Percentiles rank a stretch among this genome's conserved stretches.
These are phyloP conservation scores for Diplosphaera chodatii DNA, from an alignment of 139 green algal species.

Conservation along the genomic window DNA sequence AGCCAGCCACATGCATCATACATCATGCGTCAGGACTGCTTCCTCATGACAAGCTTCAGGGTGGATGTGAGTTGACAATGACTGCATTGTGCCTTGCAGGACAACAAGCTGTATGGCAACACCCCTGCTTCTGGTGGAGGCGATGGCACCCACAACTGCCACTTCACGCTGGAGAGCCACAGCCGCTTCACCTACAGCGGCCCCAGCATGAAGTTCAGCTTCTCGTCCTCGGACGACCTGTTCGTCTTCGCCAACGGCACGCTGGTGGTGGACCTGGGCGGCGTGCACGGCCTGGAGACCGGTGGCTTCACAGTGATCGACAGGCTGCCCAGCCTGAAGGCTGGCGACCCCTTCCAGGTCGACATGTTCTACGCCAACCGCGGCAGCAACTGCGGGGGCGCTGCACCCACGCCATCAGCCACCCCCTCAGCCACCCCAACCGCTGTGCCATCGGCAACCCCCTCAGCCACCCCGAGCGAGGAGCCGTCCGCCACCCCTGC, in stretches of 20 bases:
- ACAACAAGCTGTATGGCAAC: not conserved
- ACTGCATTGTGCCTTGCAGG: too few relatives aligned
- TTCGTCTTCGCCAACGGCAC: not conserved
- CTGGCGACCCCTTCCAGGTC: not conserved
- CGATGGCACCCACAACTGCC: not conserved
- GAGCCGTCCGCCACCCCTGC: too few relatives aligned
- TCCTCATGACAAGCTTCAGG: too few relatives aligned
- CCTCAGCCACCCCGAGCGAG: too few relatives aligned
- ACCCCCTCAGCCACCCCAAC: too few relatives aligned
- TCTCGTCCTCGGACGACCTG: not conserved
- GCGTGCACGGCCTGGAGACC: not conserved
- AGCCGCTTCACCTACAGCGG: not conserved
- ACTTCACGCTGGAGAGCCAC: slow-evolving; percentile 1
- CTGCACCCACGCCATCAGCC: too few relatives aligned
- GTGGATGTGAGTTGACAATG: too few relatives aligned
- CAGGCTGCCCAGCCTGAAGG: not conserved
- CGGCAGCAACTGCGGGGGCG: too few relatives aligned
- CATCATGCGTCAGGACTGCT: too few relatives aligned
- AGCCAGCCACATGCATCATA: too few relatives aligned
- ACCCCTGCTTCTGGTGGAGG: not conserved
- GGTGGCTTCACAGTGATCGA: not conserved
- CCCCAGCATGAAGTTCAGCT: not conserved
- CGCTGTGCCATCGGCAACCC: too few relatives aligned
- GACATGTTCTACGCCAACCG: not conserved
- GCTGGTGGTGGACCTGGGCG: not conserved